Conservation (phyloP, 306 rosid genomes). For the Ammopiptanthus mongolicus region DNA sequence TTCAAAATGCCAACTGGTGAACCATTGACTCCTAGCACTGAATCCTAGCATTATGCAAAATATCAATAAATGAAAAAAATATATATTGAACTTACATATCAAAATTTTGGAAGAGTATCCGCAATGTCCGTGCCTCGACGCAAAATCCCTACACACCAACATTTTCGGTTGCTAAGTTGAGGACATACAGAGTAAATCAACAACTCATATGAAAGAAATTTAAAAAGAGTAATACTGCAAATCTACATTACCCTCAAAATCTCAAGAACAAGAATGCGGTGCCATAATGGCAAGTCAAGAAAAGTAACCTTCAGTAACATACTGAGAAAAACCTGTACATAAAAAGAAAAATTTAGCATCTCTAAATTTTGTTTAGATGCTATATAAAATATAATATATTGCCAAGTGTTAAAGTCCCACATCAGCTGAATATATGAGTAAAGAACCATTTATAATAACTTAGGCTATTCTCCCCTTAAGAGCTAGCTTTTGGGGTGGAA, state of each 20-base stretch:
- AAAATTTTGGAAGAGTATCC: slow-evolving; percentile 83
- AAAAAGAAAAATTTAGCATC: neutral
- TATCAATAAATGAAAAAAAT: neutral
- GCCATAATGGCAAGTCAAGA: slow-evolving; percentile 98
- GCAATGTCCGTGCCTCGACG: slow-evolving; percentile 86
- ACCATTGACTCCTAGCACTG: slow-evolving; percentile 1
- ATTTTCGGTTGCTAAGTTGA: slow-evolving; percentile 18
- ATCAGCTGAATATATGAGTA: too few species aligned
- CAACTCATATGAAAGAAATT: slow-evolving; percentile 15
- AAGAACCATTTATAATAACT: too few species aligned
- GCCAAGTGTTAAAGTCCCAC: too few species aligned
- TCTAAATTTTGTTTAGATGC: neutral
- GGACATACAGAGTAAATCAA: neutral
- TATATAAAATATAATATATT: neutral
- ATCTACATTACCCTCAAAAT: slow-evolving; percentile 76
- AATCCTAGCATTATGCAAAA: neutral
- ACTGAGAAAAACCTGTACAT: slow-evolving; percentile 91
- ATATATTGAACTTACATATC: slow-evolving; percentile 71
- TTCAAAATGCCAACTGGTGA: neutral
- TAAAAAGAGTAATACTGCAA: neutral
- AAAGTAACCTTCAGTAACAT: slow-evolving; percentile 90
- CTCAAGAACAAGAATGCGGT: slow-evolving; percentile 98
- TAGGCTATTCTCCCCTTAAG: too few species aligned
- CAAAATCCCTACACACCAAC: slow-evolving; percentile 77
- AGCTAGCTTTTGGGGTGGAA: too few species aligned